Evolutionary conservation across 2,329 filamentous ascomycete species (phyloP).

Genomic region (Neoarthrinium moseri): DNA sequence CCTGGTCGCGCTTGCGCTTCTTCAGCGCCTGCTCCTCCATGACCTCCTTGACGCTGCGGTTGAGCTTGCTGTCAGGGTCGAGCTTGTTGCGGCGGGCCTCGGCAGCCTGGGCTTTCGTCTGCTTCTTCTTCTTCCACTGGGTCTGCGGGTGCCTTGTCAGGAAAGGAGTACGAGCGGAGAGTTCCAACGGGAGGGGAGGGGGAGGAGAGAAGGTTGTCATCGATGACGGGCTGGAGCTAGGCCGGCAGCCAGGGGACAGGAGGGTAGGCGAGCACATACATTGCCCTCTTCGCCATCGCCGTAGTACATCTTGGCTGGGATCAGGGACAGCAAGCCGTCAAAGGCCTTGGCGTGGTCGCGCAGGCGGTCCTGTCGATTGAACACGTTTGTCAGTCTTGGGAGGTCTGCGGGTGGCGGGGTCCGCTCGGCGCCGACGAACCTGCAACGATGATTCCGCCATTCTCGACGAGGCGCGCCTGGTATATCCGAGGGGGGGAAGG

Average conservation of each 20-base stretch:
- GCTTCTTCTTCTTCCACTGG: slow-evolving; percentile 94
- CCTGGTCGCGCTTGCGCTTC: slow-evolving; percentile 68
- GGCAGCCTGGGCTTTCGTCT: slow-evolving; percentile 84
- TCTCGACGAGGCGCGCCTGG: not conserved
- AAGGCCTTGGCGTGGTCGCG: slow-evolving; percentile 70
- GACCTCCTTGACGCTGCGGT: slow-evolving; percentile 84
- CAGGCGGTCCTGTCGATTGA: slow-evolving; percentile 48
- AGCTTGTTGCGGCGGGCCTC: slow-evolving; percentile 85
- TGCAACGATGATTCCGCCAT: slow-evolving; percentile 26
- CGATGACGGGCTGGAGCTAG: not conserved
- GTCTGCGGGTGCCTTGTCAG: slow-evolving; percentile 53
- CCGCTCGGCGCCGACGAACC: slow-evolving; percentile 16
- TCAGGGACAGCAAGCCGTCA: slow-evolving; percentile 81
- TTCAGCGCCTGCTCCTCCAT: slow-evolving; percentile 77
- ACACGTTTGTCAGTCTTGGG: slow-evolving; percentile 8
- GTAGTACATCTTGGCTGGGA: slow-evolving; percentile 89
- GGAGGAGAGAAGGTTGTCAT: not conserved
- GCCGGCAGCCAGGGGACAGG: not conserved
- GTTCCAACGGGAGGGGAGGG: not conserved
- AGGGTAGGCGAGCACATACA: slow-evolving; percentile 53
- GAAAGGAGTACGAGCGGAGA: not conserved
- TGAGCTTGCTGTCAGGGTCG: slow-evolving; percentile 80
- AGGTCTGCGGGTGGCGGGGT: slow-evolving; percentile 1
- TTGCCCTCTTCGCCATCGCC: slow-evolving; percentile 79
- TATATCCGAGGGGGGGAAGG: not conserved